phyloP scores from a whole-genome alignment of 2,329 filamentous ascomycete species.

The Gyromitra esculenta region DNA sequence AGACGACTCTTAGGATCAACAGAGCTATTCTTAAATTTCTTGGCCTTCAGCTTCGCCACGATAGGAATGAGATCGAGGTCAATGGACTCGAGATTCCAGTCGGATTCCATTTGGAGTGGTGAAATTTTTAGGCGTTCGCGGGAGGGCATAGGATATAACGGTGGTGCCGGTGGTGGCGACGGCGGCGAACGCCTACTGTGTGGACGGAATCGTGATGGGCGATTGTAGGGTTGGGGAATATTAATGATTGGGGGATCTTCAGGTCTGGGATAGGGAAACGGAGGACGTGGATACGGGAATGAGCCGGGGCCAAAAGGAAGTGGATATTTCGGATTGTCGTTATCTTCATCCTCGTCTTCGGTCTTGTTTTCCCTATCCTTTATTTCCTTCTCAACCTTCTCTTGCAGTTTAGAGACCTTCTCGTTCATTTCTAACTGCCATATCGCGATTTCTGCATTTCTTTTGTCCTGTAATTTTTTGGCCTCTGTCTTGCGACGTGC shows the following conservation, averaged over 20 bases:
- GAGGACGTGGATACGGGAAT: neutral
- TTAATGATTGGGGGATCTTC: neutral
- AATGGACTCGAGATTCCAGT: slow-evolving; percentile 31
- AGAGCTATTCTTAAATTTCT: slow-evolving; percentile 13
- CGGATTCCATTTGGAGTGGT: slow-evolving; percentile 24
- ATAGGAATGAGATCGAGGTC: slow-evolving; percentile 36
- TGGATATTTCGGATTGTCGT: neutral
- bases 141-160: neutral
- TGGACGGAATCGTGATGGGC: neutral
- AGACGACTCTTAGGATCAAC: neutral
- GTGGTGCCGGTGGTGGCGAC: neutral
- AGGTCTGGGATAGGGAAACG: neutral
- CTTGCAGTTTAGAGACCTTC: neutral
- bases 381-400: neutral
- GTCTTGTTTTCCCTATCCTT: neutral
- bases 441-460: neutral
- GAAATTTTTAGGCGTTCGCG: neutral
- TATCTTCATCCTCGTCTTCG: neutral
- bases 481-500: slow-evolving; percentile 15
- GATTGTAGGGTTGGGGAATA: neutral
- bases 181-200: neutral
- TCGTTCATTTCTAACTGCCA: neutral
- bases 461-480: neutral
- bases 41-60: slow-evolving; percentile 19
- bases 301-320: neutral